phyloP scores from a whole-genome alignment of 371 early-diverging fungal genomes.

The Haplosporangium sp. region DNA sequence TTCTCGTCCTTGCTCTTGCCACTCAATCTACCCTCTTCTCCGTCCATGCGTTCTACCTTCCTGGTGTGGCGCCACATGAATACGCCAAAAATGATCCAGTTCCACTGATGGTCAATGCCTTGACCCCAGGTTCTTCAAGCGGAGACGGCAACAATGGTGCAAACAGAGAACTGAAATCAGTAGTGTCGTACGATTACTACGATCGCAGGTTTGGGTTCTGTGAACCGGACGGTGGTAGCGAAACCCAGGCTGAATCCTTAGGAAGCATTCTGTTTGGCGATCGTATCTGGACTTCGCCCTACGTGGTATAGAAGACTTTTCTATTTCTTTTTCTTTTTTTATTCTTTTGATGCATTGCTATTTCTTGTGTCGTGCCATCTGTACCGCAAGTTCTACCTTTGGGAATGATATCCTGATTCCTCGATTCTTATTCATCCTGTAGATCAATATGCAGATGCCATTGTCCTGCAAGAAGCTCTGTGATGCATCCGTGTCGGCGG shows the following conservation, averaged over 20 bases:
- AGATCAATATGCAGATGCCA: slow-evolving; percentile 71
- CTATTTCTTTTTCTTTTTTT: slow-evolving; percentile 5
- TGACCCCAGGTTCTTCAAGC: slow-evolving; percentile 84
- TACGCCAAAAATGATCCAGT: slow-evolving; percentile 77
- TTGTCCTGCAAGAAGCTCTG: slow-evolving; percentile 77
- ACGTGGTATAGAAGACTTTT: slow-evolving; percentile 65
- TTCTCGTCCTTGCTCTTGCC: slow-evolving; percentile 1
- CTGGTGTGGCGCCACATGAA: slow-evolving; percentile 93
- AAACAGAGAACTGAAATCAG: slow-evolving; percentile 68
- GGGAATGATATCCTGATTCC: background rate
- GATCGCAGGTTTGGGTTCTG: slow-evolving; percentile 89
- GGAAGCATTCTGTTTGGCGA: slow-evolving; percentile 97
- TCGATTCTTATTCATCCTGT: slow-evolving; percentile 9
- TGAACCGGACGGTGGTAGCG: slow-evolving; percentile 72
- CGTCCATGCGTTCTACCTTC: slow-evolving; percentile 89
- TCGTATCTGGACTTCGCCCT: slow-evolving; percentile 88
- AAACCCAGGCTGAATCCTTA: slow-evolving; percentile 83
- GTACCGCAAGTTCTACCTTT: too few species aligned
- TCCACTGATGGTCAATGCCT: slow-evolving; percentile 85
- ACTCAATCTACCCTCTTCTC: too few species aligned
- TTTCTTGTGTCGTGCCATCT: too few species aligned
- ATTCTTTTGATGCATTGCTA: too few species aligned
- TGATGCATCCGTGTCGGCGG: slow-evolving; percentile 63
- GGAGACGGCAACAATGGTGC: too few species aligned
- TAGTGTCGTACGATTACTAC: slow-evolving; percentile 91